phyloP scores from a whole-genome alignment of 441 rosid species.

The Biscutella laevigata region DNA sequence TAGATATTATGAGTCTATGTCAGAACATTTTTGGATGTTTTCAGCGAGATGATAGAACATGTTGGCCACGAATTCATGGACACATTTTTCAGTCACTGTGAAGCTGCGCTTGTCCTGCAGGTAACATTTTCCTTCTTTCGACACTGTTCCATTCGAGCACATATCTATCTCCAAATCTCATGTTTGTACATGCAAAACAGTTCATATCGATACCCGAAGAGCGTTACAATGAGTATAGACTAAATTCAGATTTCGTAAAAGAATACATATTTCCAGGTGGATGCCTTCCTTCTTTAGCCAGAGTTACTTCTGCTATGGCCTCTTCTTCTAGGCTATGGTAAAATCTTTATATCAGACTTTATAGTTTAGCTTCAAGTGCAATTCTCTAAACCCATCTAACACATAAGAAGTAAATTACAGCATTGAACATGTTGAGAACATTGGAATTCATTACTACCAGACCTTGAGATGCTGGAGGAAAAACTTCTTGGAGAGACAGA shows the following conservation, averaged over 20 bases:
- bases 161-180: not conserved
- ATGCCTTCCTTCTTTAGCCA: slow-evolving; percentile 69
- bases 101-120: slow-evolving; percentile 66
- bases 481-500: slow-evolving; percentile 50
- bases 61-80: slow-evolving; percentile 81
- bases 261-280: slow-evolving; percentile 85
- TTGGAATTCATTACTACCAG: slow-evolving; percentile 71
- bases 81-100: slow-evolving; percentile 61
- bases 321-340: slow-evolving; percentile 63
- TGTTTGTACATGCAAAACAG: slow-evolving; percentile 23
- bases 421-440: slow-evolving; percentile 71
- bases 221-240: slow-evolving; percentile 48
- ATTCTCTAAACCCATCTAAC: not conserved
- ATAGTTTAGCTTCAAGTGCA: not conserved
- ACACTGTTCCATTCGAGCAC: too few species aligned
- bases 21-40: not conserved
- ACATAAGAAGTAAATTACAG: slow-evolving; percentile 25
- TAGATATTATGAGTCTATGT: not conserved
- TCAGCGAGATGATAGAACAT: slow-evolving; percentile 75
- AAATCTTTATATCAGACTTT: not conserved
- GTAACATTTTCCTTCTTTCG: slow-evolving; percentile 33
- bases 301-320: slow-evolving; percentile 63
- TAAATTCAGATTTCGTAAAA: slow-evolving; percentile 58
- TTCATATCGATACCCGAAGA: slow-evolving; percentile 68
- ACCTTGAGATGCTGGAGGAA: slow-evolving; percentile 71